Conservation (phyloP, 345 rosid species). For the Luvunga scandens region DNA sequence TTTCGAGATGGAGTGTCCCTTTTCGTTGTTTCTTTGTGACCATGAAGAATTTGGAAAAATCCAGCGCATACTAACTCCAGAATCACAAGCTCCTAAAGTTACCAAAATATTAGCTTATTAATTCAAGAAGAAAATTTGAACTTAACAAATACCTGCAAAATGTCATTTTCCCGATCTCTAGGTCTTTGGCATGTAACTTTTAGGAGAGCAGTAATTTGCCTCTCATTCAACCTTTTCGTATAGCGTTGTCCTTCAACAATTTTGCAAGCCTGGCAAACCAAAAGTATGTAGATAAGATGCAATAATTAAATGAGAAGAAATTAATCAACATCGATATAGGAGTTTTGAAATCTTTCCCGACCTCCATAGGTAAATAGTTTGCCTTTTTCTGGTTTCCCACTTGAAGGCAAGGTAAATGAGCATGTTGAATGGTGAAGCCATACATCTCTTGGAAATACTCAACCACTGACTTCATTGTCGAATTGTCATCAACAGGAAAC, state of each 20-base stretch:
- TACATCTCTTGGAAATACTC: conserved; percentile 99
- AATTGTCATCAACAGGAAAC: conserved; percentile 95
- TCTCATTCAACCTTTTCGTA: conserved; percentile 90
- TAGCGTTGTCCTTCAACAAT: conserved; percentile 97
- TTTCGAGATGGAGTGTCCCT: not conserved
- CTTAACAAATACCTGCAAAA: conserved; percentile 48
- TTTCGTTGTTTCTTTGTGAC: not conserved
- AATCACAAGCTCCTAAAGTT: not conserved
- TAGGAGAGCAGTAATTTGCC: conserved; percentile 86
- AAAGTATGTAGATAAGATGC: conserved; percentile 7
- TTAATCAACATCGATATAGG: not conserved
- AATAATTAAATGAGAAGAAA: not conserved
- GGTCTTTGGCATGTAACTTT: conserved; percentile 98
- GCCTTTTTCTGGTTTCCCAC: conserved; percentile 99
- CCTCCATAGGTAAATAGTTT: conserved; percentile 99
- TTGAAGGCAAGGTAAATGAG: conserved; percentile 98
- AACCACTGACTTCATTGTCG: conserved; percentile 91
- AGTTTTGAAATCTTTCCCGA: conserved; percentile 11
- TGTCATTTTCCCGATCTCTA: conserved; percentile 84
- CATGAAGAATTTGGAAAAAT: not conserved
- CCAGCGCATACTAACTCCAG: not conserved
- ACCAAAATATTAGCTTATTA: not conserved
- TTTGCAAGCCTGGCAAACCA: conserved; percentile 74
- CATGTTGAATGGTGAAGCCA: conserved; percentile 85
- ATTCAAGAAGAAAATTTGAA: not conserved